Base-by-base conservation (phyloP, 805 yeast genomes). In the Debaryomyces castellii region DNA sequence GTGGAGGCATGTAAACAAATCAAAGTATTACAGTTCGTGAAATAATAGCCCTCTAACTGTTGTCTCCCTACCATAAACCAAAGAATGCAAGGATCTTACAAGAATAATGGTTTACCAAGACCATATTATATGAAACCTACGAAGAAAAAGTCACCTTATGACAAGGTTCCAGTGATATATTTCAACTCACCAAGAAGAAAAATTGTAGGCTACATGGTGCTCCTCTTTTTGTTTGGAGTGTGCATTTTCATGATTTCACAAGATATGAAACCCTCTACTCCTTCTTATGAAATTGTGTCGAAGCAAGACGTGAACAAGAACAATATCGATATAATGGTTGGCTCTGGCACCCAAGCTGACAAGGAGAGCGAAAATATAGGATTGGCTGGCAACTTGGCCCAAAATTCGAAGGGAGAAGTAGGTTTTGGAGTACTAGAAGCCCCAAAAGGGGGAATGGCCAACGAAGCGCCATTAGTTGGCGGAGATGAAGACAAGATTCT, bases 381-480 rank as follows among this genome's bases (percentile, higher is more conserved):
- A 20, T 66, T 72, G 56, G 74, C 75, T 2, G 63, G 56, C 21
- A 71, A 71, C 51, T 51, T 65, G 53, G 74, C 71, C 5, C 59
- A 62, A 38, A 69, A 67, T 35, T 61, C 71, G 6, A 64, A 68
- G 46, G 76, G 74, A 4, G 69, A 69, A 38, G 61, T 60, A 37
- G 74, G 74, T 4, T 45, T 57, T 30, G 76, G 74, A 2, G 67
- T 72, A 3, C 56, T 54, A 14, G 76, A 72, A 44, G 77, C 77
- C 3, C 77, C 77, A 10, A 70, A 68, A 52, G 77, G 77, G 11
- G 77, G 77, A 2, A 59, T 71, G 46, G 77, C 76, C 33, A 72
- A 72, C 53, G 77, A 72, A 51, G 76, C 69, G 1, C 69, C 71
- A 16, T 46, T 70, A 1, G 77, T 72, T 1, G 76, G 76, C 6